Evolutionary conservation across 73 alveolate species (phyloP), one percentile per base, ranked within the genome.

Genomic region (Diophrys sp.): DNA sequence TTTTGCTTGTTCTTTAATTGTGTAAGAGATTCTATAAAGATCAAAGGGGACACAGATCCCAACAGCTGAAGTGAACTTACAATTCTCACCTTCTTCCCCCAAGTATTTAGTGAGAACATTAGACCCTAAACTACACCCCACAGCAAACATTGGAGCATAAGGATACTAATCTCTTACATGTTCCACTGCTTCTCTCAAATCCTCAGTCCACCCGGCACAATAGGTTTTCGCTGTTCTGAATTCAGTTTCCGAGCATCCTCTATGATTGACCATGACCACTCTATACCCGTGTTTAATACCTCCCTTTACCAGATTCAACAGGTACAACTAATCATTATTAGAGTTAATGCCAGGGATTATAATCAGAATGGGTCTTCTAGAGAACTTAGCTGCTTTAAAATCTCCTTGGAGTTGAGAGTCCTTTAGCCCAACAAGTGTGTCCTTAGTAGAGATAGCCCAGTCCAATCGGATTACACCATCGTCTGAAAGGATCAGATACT

Each of bases 161-260:
- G 72, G 67, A 33, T 75, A 56, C 14, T 33, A 11, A 1, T 74
- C 80, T 26, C n/a, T 29, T 14, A 82, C 74, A 27, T 68, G 73
- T 18, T 82, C 80, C 2, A 82, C 30, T 0, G 90, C 90, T 31
- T 82, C 90, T 31, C 44, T 74, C 23, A 82, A 32, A 67, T 82
- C 90, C 23, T n/a, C 1, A 14, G 78, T 2, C 33, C 70, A 28
- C 2, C 71, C 84, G 24, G 71, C 90, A 74, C 73, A 75, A 67
- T 82, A 82, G 23, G 74, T 56, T 8, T 66, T 56, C 1, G 90
- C 84, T n/a, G 84, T 74, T 77, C 80, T 74, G 18, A 78, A 71
- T 67, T 73, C 34, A 2, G 66, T 25, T 1, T 82, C 90, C 32
- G 82, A 81, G 29, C 70, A 32, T 18, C 79, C 79, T 33, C 79